phyloP scores from a whole-genome alignment of 257 asterid species.

The Solanum chiquidenum region DNA sequence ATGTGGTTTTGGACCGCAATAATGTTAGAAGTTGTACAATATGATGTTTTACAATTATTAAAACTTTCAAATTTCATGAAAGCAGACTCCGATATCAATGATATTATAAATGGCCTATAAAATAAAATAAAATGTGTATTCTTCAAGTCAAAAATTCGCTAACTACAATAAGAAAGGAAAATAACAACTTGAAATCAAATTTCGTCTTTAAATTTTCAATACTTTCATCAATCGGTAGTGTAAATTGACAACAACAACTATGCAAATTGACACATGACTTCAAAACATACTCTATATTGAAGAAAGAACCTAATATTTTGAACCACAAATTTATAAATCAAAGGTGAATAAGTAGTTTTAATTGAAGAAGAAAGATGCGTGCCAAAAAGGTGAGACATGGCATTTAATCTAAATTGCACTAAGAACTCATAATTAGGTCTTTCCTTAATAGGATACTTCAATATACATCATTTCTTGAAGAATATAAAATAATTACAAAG shows the following conservation, averaged over 20 bases:
- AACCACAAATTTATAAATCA: neutral
- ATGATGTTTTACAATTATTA: neutral
- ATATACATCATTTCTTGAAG: neutral
- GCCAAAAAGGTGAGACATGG: neutral
- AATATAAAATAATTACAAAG: neutral
- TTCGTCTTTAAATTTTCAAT: neutral
- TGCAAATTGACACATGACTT: neutral
- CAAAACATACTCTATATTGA: neutral
- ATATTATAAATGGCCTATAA: neutral
- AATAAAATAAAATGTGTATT: no score
- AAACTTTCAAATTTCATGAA: neutral
- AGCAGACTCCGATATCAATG: neutral
- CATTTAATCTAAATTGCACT: neutral
- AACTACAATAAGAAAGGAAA: neutral
- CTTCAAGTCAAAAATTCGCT: neutral
- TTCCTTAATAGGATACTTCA: neutral
- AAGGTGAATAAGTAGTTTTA: neutral
- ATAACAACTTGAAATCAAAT: neutral
- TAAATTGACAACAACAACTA: neutral
- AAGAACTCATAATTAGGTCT: neutral
- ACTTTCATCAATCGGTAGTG: no score
- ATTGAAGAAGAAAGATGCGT: neutral
- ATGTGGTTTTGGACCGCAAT: neutral
- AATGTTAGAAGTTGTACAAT: neutral
- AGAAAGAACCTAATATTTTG: neutral